phyloP scores from a whole-genome alignment of 139 green algal genomes.

The Volvox africanus region DNA sequence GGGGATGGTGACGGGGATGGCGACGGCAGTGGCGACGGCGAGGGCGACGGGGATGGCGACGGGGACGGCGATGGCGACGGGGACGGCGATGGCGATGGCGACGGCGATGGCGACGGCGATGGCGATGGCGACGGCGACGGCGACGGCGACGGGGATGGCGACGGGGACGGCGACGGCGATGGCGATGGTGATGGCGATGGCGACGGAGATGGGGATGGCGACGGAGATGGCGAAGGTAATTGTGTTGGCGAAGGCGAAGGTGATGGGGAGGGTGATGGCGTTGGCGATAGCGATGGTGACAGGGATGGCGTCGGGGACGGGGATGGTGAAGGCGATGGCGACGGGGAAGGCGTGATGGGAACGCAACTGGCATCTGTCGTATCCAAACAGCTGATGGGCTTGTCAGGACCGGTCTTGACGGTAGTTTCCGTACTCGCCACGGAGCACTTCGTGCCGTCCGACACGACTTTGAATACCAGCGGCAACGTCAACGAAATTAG shows the following conservation, averaged over 20 bases:
- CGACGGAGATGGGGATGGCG: not conserved
- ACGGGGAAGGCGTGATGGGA: not conserved
- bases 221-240: too few species aligned
- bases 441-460: constrained; percentile 24
- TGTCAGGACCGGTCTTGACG: constrained; percentile 16
- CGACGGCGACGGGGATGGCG: not conserved
- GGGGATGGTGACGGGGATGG: too few species aligned
- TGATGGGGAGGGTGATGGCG: not conserved
- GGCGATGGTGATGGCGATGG: not conserved
- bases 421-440: not conserved
- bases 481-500: constrained; percentile 11
- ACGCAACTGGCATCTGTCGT: not conserved
- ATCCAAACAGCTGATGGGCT: not conserved
- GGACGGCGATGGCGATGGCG: not conserved
- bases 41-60: too few species aligned
- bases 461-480: constrained; percentile 38
- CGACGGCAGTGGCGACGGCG: too few species aligned
- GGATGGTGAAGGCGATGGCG: not conserved
- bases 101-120: not conserved
- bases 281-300: not conserved
- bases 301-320: not conserved
- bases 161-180: not conserved
- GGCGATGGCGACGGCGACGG: not conserved
- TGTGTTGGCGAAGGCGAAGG: not conserved
- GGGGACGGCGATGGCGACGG: constrained; percentile 5